phyloP scores from a whole-genome alignment of 2,329 filamentous ascomycete genomes.

The Epichloe gansuensis region DNA sequence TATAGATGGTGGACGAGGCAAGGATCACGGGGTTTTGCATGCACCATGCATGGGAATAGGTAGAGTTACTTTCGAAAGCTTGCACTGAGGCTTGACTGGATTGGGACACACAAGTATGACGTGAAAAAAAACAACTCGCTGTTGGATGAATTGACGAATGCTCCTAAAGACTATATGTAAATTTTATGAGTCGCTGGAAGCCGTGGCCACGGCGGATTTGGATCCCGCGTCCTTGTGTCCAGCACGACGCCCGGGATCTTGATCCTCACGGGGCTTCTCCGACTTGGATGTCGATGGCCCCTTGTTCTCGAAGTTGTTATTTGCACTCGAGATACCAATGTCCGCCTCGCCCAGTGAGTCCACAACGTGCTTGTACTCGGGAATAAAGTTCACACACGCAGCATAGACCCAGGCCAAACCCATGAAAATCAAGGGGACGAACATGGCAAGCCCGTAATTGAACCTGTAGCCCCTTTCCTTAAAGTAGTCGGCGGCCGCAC shows the following conservation, averaged over 20 bases:
- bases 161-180: background rate
- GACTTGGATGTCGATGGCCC: background rate
- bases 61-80: too few species aligned
- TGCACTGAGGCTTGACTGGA: too few species aligned
- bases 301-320: background rate
- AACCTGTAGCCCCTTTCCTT: background rate
- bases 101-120: too few species aligned
- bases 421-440: constrained; percentile 51
- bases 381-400: constrained; percentile 51
- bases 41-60: too few species aligned
- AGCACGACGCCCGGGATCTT: background rate
- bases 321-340: constrained; percentile 19
- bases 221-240: background rate
- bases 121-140: too few species aligned
- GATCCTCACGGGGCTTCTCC: background rate
- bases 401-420: constrained; percentile 43
- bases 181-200: background rate
- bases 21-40: too few species aligned
- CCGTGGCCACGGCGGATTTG: background rate
- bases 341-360: constrained; percentile 41
- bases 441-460: constrained; percentile 48
- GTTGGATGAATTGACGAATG: background rate
- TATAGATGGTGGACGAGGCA: too few species aligned
- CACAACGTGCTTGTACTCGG: constrained; percentile 47
- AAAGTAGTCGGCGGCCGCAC: constrained; percentile 50